Percentiles rank a stretch among this genome's conserved stretches.
Evolutionary conservation across 345 rosid genomes (phyloP).

Genomic region (Murraya koenigii): DNA sequence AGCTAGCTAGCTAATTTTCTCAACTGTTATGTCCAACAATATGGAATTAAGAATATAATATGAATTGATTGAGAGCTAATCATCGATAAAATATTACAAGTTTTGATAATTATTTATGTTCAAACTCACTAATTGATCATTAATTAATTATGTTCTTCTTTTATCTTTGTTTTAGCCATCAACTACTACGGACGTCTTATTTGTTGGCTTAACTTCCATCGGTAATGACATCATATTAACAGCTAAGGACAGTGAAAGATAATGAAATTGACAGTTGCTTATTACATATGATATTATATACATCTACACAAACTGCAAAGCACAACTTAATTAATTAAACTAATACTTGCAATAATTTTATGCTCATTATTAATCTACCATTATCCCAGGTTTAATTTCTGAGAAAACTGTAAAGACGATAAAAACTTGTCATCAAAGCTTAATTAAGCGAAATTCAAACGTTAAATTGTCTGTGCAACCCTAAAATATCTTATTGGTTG

Average conservation of each 20-base stretch:
- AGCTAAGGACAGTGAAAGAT: constrained; percentile 46
- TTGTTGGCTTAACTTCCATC: constrained; percentile 36
- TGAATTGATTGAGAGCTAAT: constrained; percentile 14
- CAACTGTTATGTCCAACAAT: constrained; percentile 64
- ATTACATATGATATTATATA: constrained; percentile 10
- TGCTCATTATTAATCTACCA: not conserved
- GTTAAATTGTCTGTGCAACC: too few species aligned
- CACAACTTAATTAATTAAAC: not conserved
- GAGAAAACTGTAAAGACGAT: not conserved
- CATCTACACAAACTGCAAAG: not conserved
- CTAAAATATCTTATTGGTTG: too few species aligned
- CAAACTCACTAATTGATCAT: not conserved
- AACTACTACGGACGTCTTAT: constrained; percentile 28
- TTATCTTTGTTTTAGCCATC: constrained; percentile 25
- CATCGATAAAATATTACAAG: not conserved
- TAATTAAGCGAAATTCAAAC: too few species aligned
- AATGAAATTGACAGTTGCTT: constrained; percentile 28
- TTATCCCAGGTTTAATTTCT: not conserved
- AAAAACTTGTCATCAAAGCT: not conserved
- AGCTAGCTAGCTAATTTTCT: constrained; percentile 34
- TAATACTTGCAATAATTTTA: not conserved
- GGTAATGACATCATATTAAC: constrained; percentile 44
- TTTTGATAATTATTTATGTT: not conserved
- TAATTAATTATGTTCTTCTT: not conserved
- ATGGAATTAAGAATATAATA: constrained; percentile 17